Evolutionary conservation across 2,329 filamentous ascomycete species (phyloP), one percentile per base, ranked within the genome.

Genomic region (Monosporascus ibericus): DNA sequence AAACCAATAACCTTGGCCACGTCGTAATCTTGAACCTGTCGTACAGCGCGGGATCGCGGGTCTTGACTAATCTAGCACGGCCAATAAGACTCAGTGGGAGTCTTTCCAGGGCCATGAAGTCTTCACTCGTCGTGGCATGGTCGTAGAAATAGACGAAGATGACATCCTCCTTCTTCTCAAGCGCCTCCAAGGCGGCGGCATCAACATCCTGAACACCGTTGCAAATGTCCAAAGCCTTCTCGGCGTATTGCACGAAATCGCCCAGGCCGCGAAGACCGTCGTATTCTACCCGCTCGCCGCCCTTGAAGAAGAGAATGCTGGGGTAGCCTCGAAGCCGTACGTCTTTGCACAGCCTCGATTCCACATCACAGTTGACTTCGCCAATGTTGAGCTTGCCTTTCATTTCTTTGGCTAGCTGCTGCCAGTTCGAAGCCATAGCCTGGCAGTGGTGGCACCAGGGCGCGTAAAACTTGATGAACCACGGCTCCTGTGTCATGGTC

Each of bases 381-480:
- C 92, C 94, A 63, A 99, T 79, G 66, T 97, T 96, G 54, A 99
- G 82, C 58, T 83, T 85, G 44, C 87, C 88, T 70, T 91, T 84
- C 89, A 96, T 94, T 65, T 92, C 90, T 67, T 92, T 91, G 44
- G 88, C 88, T 71, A 99, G 83, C 63, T 92, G 88, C 56, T 84
- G 77, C 94, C 94, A 99, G 58, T 85, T 91, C 3, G 94, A 88
- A 37, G 88, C 90, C 79, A 99, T 84, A 38, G 89, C 89, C 72
- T 96, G 89, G 71, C 95, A 99, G 72, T 99, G 94, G 61, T 86
- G 84, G 70, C 94, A 99, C 94, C 92, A 97, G 6, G 94, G 95
- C 18, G 90, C 92, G 68, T 96, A 97, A 69, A 99, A 97, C 71
- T 99, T 99, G 77, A 99, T 85, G 66, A 99, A 96, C 94, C 94